Evolutionary conservation across 1,139 yeast species (phyloP), one percentile per base, ranked within the genome.

Genomic region (Sugiyamaella grinbergsii): DNA sequence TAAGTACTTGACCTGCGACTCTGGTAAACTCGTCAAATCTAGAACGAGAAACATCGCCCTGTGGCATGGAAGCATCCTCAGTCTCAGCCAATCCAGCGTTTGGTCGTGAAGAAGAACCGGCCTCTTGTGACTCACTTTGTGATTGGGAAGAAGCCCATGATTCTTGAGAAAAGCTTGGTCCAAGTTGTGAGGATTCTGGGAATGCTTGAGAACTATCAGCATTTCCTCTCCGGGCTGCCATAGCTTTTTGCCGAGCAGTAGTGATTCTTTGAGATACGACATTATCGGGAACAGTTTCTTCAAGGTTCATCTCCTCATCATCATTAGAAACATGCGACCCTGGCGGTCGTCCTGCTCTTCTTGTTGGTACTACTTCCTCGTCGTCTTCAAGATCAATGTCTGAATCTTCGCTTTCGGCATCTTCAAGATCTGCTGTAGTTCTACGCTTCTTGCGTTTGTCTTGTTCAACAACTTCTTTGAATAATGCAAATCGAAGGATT

Each of bases 401-500:
- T 2, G 57, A 60, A 18, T 57, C 66, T 26, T 55, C 56, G 19
- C 59, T 66, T 5, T 33, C 39, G 11, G 50, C 62, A 4, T 59
- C 65, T 16, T 62, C 68, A 19, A 28, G 55, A 6, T 57, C 62
- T n/a, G 57, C 57, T 7, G 61, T 53, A 19, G 63, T 57, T 42
- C 62, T 60, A 16, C 66, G 52, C 54, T 62, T 58, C 54, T 62
- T 62, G 41, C 60, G 56, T 42, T 65, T 61, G 38, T 62, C 62
- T 28, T 79, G 71, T 32, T 59, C 58, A 13, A 64, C 58, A 5
- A 83, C 81, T 65, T 88, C 95, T 65, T 85, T 85, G 75, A 91
- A 86, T 59, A 94, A 73, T 0, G 98, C 94, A 68, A 80, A 93
- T 63, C 95, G 78, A 59, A 93, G 74, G 62, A 94, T 70, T 60